Evolutionary conservation across 73 alveolate genomes (phyloP).

Genomic region (Blepharisma japonicum): DNA sequence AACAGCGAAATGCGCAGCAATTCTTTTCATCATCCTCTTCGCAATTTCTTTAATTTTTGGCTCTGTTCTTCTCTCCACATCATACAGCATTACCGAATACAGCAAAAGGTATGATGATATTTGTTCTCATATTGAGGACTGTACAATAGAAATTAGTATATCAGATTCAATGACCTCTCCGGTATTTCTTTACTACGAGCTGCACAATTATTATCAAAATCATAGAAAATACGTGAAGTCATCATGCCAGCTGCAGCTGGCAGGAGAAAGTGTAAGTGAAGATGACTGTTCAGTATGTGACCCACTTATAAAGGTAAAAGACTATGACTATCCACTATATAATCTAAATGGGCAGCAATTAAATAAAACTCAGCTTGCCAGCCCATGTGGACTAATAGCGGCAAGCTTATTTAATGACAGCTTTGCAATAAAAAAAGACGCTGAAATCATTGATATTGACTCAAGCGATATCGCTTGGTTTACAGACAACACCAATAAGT

Average conservation of each 20-base stretch:
- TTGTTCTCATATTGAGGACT: too few relatives aligned
- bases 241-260: background rate
- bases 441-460: background rate
- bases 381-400: conserved; percentile 1
- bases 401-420: background rate
- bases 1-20: background rate
- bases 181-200: background rate
- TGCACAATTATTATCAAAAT: background rate
- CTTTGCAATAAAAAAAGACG: background rate
- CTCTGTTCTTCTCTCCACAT: background rate
- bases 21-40: background rate
- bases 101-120: too few relatives aligned
- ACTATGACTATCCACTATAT: background rate
- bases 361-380: background rate
- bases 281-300: background rate
- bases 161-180: background rate
- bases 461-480: conserved; percentile 1
- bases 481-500: conserved; percentile 8
- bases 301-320: background rate
- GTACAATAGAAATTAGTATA: background rate
- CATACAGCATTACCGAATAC: too few relatives aligned
- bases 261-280: background rate
- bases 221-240: background rate
- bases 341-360: background rate
- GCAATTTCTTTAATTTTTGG: background rate